A percentile compares a stretch with the other conserved stretches of the same genome.
phyloP scores from a whole-genome alignment of 164 flowering plant genomes.

The Vitis rupestris region DNA sequence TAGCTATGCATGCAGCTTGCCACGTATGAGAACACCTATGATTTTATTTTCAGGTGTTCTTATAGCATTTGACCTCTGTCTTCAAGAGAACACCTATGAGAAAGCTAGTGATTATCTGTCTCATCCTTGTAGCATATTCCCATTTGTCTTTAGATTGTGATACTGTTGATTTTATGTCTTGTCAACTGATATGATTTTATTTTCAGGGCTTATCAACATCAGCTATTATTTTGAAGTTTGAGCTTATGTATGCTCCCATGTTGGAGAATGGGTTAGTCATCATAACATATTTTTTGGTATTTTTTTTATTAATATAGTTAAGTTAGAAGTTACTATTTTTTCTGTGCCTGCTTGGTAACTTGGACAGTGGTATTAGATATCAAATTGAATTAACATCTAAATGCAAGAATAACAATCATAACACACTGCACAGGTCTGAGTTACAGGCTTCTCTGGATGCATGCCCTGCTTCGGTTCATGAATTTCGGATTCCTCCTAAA shows the following conservation, averaged over 20 bases:
- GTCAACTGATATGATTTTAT: conserved; percentile 16
- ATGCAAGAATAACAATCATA: neutral
- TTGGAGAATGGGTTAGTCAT: conserved; percentile 61
- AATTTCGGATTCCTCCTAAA: conserved; percentile 92
- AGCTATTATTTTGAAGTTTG: conserved; percentile 85
- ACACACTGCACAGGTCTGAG: conserved; percentile 43
- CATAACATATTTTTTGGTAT: neutral
- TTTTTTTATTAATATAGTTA: neutral
- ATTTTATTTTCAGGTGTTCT: too few species aligned
- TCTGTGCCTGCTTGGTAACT: neutral
- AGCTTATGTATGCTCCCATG: conserved; percentile 82
- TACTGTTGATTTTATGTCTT: conserved; percentile 9
- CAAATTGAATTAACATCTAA: neutral
- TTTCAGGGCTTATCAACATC: conserved; percentile 66
- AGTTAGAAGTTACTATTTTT: neutral
- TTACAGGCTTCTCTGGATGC: conserved; percentile 55
- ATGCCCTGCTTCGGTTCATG: conserved; percentile 78
- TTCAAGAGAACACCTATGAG: too few species aligned
- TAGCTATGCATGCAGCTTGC: too few species aligned
- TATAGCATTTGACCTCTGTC: too few species aligned
- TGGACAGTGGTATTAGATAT: neutral
- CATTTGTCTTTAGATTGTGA: neutral
- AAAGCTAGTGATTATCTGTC: neutral
- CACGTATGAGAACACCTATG: too few species aligned
- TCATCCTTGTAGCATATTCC: neutral